phyloP scores from a whole-genome alignment of 306 rosid genomes.

The Argentina anserina region DNA sequence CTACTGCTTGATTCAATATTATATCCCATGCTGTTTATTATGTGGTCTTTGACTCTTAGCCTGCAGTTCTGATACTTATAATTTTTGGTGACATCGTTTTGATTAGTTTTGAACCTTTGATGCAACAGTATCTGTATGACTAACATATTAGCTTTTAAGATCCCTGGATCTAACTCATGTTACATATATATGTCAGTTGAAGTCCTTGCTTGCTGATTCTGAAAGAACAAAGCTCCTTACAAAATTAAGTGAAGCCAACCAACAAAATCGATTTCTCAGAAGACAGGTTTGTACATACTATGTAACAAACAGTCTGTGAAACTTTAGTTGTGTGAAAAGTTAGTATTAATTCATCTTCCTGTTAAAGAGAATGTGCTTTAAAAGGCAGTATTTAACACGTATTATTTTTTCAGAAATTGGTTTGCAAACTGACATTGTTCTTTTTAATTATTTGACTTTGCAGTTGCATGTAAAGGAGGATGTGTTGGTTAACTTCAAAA shows the following conservation, averaged over 20 bases:
- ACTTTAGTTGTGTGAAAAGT: background rate
- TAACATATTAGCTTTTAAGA: background rate
- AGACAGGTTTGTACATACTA: slow-evolving; percentile 62
- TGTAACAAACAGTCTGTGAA: background rate
- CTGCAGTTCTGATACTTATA: background rate
- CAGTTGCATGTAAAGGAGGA: slow-evolving; percentile 78
- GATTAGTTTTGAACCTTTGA: background rate
- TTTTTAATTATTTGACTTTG: slow-evolving; percentile 22
- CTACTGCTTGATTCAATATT: background rate
- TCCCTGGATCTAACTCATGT: slow-evolving; percentile 4
- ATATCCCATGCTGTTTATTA: background rate
- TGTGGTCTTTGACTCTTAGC: background rate
- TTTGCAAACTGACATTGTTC: slow-evolving; percentile 12
- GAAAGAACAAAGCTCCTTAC: slow-evolving; percentile 59
- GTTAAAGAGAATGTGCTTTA: background rate
- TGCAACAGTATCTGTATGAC: background rate
- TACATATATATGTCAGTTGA: slow-evolving; percentile 42
- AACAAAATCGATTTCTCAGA: slow-evolving; percentile 84
- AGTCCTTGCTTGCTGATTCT: slow-evolving; percentile 59
- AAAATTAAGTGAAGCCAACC: slow-evolving; percentile 94
- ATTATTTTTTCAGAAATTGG: background rate
- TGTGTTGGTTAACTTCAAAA: slow-evolving; percentile 67
- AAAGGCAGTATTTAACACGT: background rate
- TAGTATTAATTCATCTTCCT: background rate
- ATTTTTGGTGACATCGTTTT: background rate